Evolutionary conservation across 441 rosid species (phyloP).

Genomic region (Bocquillonia castaneifolia): DNA sequence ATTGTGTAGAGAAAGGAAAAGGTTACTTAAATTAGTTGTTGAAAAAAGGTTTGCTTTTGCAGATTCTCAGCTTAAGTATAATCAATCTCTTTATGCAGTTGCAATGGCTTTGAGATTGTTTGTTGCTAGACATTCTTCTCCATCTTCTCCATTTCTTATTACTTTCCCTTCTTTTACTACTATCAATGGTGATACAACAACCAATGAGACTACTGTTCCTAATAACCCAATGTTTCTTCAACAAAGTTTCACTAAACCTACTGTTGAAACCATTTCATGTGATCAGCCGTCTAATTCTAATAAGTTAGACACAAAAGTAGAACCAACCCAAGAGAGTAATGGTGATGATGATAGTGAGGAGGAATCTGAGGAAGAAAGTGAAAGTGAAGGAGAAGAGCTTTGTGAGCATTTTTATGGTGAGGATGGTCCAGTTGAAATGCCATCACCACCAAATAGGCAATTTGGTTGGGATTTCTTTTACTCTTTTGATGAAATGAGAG

Average conservation of each 20-base stretch:
- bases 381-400: constrained; percentile 25
- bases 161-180: constrained; percentile 33
- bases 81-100: constrained; percentile 40
- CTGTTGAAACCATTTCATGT: constrained; percentile 25
- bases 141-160: constrained; percentile 41
- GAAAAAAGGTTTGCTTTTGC: constrained; percentile 45
- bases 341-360: constrained; percentile 13
- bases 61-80: constrained; percentile 46
- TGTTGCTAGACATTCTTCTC: constrained; percentile 43
- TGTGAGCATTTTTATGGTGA: constrained; percentile 42
- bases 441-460: constrained; percentile 28
- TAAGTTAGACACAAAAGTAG: constrained; percentile 6
- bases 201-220: constrained; percentile 19
- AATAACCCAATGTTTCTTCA: constrained; percentile 31
- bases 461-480: constrained; percentile 53
- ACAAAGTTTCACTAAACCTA: constrained; percentile 31
- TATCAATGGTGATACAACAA: constrained; percentile 9
- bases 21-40: constrained; percentile 40
- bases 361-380: constrained; percentile 10
- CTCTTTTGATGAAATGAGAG: constrained; percentile 36
- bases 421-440: constrained; percentile 27
- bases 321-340: constrained; percentile 3
- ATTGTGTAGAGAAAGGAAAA: constrained; percentile 47
- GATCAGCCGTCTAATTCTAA: constrained; percentile 22
- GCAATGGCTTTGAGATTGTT: constrained; percentile 47